These are phyloP conservation scores for Kalmusia sp. DNA, from an alignment of 2,329 filamentous ascomycete species.

Conservation along the genomic window DNA sequence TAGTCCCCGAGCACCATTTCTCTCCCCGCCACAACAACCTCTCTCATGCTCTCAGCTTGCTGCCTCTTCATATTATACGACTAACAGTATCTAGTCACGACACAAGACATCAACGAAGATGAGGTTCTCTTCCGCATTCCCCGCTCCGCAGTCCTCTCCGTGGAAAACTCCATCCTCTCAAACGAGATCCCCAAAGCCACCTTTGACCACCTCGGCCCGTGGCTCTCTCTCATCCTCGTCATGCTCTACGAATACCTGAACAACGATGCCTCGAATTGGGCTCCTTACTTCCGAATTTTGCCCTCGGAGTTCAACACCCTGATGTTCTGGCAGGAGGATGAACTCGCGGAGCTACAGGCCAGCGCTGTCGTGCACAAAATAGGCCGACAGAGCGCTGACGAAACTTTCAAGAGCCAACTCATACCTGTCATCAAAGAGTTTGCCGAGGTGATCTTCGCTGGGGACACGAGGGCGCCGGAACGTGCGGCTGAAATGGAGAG, in stretches of 20 bases:
- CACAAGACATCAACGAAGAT: conserved; percentile 72
- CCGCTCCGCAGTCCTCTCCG: conserved; percentile 72
- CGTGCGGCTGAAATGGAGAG: conserved; percentile 50
- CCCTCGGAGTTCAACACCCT: conserved; percentile 78
- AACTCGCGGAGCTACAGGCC: conserved; percentile 76
- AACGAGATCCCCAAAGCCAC: conserved; percentile 53
- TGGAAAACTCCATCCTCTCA: conserved; percentile 74
- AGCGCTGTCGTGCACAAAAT: conserved; percentile 80
- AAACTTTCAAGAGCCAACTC: conserved; percentile 67
- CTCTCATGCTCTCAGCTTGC: background rate
- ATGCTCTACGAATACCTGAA: conserved; percentile 78
- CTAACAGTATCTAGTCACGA: conserved; percentile 66
- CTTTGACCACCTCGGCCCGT: conserved; percentile 51
- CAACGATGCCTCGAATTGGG: conserved; percentile 71
- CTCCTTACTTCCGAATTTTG: conserved; percentile 78
- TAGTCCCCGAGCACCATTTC: background rate
- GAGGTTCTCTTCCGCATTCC: conserved; percentile 84
- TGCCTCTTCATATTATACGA: background rate
- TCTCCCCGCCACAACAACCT: background rate
- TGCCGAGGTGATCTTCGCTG: conserved; percentile 47
- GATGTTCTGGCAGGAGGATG: conserved; percentile 83
- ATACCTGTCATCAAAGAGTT: conserved; percentile 59
- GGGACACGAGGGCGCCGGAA: conserved; percentile 41
- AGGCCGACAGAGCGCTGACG: conserved; percentile 74
- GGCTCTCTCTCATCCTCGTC: conserved; percentile 72